Evolutionary conservation across 1,284 basidiomycete species (phyloP).

Genomic region (Boletellus dicymbophilus): DNA sequence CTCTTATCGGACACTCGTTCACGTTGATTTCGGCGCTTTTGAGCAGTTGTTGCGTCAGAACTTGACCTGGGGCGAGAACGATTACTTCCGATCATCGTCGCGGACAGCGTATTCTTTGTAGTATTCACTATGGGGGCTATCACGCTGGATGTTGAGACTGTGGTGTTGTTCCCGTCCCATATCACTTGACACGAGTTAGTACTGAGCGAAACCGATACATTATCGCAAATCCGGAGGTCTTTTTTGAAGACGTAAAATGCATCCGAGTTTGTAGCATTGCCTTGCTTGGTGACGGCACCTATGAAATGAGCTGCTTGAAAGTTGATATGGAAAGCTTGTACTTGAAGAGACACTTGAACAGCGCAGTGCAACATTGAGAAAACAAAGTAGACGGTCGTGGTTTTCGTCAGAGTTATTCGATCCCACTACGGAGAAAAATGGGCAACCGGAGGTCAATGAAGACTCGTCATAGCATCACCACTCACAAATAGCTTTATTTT

Average conservation of each 20-base stretch:
- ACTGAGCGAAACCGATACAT: constrained; percentile 50
- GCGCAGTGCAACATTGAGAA: constrained; percentile 69
- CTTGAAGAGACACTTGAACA: constrained; percentile 70
- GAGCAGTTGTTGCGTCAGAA: not conserved
- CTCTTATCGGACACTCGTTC: not conserved
- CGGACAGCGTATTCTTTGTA: not conserved
- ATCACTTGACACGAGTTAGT: constrained; percentile 53
- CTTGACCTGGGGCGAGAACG: not conserved
- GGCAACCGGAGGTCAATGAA: not conserved
- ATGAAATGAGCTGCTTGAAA: constrained; percentile 56
- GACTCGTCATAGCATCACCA: constrained; percentile 8
- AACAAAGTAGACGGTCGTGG: constrained; percentile 64
- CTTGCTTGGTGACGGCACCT: constrained; percentile 48
- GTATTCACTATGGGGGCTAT: not conserved
- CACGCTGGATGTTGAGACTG: not conserved
- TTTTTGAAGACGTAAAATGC: constrained; percentile 56
- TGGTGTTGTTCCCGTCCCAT: constrained; percentile 43
- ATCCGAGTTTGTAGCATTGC: constrained; percentile 43
- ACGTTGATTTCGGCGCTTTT: not conserved
- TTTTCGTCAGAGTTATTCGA: constrained; percentile 65
- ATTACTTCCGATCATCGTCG: not conserved
- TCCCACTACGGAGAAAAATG: constrained; percentile 62
- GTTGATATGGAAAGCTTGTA: constrained; percentile 66
- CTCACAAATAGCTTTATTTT: constrained; percentile 58
- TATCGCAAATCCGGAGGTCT: constrained; percentile 58